Evolutionary conservation across 345 rosid genomes (phyloP), one percentile per base, ranked within the genome.

Genomic region (Lumnitzera littorea): DNA sequence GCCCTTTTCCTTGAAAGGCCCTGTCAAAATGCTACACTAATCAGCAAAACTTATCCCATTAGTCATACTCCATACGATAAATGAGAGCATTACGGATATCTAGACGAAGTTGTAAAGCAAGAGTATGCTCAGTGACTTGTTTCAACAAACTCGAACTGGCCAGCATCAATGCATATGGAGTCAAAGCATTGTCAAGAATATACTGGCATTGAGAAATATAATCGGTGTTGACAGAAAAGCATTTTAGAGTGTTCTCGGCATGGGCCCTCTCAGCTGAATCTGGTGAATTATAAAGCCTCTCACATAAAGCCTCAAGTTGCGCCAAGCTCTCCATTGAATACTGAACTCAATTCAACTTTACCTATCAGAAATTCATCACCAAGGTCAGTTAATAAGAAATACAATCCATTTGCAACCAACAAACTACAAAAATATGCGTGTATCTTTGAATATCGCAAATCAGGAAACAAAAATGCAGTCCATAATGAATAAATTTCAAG

Each of bases 111-210:
- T 79, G 85, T 67, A 84, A 61, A 24, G 96, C 80, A 50, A 94
- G 95, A 64, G 84, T 86, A 67, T 90, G 97, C 72, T 90, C 99
- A 1, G 99, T 87, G 62, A 94, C 97, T 86, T 90, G 99, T 80
- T 88, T 90, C 62, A 94, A 57, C 72, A 94, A 74, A 72, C 97
- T 95, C 48, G 99, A 91, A 82, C 97, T 91, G 53, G 99, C 99
- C 14, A 95, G 98, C 99, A 95, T 95, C 73, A 95, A 75, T 1
- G 99, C 91, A 14, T 95, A 95, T 31, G 99, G 97, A 70, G 91
- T 91, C 75, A 87, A 70, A 24, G 99, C 92, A 69, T 95, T 85
- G 75, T 95, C 99, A 15, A 95, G 98, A 72, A 95, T 95, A 84
- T 76, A 95, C 69, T 91, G 99, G 65, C 99, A 95, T 61, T 95